Conservation (phyloP, 2,329 filamentous ascomycete genomes). For the Elsinoe fawcettii region DNA sequence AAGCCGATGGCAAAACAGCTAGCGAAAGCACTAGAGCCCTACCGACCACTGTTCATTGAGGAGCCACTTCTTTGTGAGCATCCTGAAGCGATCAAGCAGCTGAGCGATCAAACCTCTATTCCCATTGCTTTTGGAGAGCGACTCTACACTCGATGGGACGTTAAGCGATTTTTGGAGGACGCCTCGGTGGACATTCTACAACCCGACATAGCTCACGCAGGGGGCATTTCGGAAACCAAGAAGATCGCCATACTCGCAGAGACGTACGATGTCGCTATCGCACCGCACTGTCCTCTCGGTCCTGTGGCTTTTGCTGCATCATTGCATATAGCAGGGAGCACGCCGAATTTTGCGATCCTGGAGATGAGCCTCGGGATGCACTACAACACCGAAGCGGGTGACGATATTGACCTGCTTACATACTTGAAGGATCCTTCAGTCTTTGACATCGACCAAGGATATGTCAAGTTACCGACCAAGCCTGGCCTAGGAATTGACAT, state of each 20-base stretch:
- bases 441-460: constrained; percentile 26
- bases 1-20: constrained; percentile 72
- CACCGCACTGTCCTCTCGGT: constrained; percentile 63
- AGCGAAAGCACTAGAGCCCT: constrained; percentile 55
- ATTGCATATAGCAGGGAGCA: constrained; percentile 56
- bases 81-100: constrained; percentile 53
- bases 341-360: constrained; percentile 62
- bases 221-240: constrained; percentile 63
- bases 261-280: constrained; percentile 55
- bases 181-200: constrained; percentile 63
- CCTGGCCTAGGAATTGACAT: constrained; percentile 29
- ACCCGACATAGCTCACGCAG: constrained; percentile 62
- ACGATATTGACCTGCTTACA: constrained; percentile 47
- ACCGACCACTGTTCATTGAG: constrained; percentile 63
- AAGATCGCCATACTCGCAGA: constrained; percentile 57
- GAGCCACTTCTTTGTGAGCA: constrained; percentile 66
- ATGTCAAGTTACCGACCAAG: constrained; percentile 24
- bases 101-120: constrained; percentile 48
- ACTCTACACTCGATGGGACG: constrained; percentile 63
- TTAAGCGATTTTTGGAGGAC: constrained; percentile 59
- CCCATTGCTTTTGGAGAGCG: constrained; percentile 66
- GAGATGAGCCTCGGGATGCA: constrained; percentile 77
- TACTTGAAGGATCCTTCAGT: constrained; percentile 26
- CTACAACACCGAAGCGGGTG: constrained; percentile 58
- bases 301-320: constrained; percentile 43